These are phyloP conservation scores for Nothopassalora personata DNA, from an alignment of 2,329 filamentous ascomycete genomes.

Conservation along the genomic window DNA sequence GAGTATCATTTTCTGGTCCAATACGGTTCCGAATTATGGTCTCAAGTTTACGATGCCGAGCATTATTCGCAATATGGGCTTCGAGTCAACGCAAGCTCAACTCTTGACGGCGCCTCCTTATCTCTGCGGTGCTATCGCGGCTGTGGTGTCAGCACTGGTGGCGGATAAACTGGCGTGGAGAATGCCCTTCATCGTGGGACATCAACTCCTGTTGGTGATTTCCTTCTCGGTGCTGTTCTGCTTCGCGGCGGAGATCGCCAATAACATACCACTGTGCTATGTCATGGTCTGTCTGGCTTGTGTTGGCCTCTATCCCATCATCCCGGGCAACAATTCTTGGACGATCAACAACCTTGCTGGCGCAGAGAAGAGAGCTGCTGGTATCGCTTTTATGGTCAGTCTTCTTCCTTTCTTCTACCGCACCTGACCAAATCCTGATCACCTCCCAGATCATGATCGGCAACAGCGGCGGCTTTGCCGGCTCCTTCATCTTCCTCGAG, in stretches of 20 bases:
- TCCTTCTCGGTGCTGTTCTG: slow-evolving; percentile 29
- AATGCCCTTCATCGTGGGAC: slow-evolving; percentile 29
- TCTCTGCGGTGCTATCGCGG: slow-evolving; percentile 30
- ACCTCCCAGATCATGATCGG: slow-evolving; percentile 30
- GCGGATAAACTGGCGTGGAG: slow-evolving; percentile 32
- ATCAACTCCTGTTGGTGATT: slow-evolving; percentile 24
- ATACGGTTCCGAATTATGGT: slow-evolving; percentile 29
- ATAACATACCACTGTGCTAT: slow-evolving; percentile 22
- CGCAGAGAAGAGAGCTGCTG: slow-evolving; percentile 35
- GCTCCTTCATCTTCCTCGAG: slow-evolving; percentile 31
- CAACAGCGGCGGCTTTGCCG: slow-evolving; percentile 19
- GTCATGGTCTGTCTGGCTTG: slow-evolving; percentile 28
- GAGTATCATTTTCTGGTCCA: slow-evolving; percentile 23
- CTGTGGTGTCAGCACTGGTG: slow-evolving; percentile 26
- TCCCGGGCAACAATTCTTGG: slow-evolving; percentile 29
- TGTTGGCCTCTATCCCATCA: slow-evolving; percentile 28
- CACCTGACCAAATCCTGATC: neutral
- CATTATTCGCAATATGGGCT: slow-evolving; percentile 38
- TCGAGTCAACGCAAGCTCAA: slow-evolving; percentile 20
- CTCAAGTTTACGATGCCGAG: slow-evolving; percentile 42
- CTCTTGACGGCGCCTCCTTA: slow-evolving; percentile 28
- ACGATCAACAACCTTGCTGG: slow-evolving; percentile 32
- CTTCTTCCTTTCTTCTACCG: neutral
- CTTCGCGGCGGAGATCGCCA: slow-evolving; percentile 11
- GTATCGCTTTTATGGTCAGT: slow-evolving; percentile 34